Conservation (phyloP, 148 eudicot species). For the Rhododendron simsii region DNA sequence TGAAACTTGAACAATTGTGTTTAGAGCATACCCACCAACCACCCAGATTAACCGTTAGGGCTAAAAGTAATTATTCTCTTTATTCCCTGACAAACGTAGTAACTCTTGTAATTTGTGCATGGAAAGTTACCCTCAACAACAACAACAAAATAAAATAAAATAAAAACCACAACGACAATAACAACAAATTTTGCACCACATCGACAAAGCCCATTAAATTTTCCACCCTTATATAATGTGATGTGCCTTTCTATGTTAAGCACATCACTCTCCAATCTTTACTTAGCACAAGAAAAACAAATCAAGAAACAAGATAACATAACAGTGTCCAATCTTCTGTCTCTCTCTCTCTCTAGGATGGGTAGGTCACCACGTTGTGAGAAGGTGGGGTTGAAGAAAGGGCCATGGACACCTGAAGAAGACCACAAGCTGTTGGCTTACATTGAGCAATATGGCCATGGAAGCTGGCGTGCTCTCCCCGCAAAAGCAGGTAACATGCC, state of each 20-base stretch:
- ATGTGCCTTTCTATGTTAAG: not conserved
- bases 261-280: not conserved
- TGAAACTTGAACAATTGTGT: no score
- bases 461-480: constrained; percentile 29
- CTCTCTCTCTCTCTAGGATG: constrained; percentile 1
- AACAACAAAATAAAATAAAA: no score
- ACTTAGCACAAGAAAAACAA: no score
- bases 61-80: no score
- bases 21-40: no score
- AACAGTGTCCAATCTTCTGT: no score
- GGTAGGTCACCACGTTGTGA: constrained; percentile 15
- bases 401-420: constrained; percentile 25
- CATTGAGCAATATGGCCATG: constrained; percentile 24
- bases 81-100: no score
- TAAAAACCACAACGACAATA: no score
- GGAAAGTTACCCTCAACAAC: no score
- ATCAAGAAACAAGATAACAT: not conserved
- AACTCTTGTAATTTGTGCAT: no score
- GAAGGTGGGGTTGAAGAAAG: constrained; percentile 22
- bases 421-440: constrained; percentile 21
- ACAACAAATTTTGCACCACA: not conserved
- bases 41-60: no score
- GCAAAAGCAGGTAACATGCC: constrained; percentile 17
- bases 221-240: not conserved
- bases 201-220: not conserved